Evolutionary conservation across 2,329 filamentous ascomycete genomes (phyloP).

Genomic region (Simplicillium sp.): DNA sequence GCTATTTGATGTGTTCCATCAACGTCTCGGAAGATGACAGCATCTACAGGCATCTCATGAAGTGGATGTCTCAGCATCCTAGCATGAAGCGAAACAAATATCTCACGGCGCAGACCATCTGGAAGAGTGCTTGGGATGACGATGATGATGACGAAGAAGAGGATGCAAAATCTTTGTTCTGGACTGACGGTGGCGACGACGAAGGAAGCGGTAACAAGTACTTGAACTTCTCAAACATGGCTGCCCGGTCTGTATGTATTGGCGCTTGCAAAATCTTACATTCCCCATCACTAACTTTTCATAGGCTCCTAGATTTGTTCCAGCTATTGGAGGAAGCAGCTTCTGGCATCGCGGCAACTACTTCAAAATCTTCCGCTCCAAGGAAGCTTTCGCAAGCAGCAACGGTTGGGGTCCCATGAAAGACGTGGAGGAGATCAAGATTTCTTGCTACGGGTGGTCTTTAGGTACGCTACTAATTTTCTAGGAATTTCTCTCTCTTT

Average conservation of each 20-base stretch:
- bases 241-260: constrained; percentile 38
- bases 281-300: constrained; percentile 1
- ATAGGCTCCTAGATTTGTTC: constrained; percentile 41
- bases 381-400: constrained; percentile 28
- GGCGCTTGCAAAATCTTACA: no score
- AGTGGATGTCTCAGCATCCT: constrained; percentile 45
- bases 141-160: constrained; percentile 32
- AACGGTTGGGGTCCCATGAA: constrained; percentile 29
- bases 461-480: constrained; percentile 18
- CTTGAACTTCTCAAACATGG: constrained; percentile 51
- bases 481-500: background rate
- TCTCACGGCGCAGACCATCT: constrained; percentile 45
- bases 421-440: constrained; percentile 40
- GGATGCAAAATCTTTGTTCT: constrained; percentile 23
- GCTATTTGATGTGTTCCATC: constrained; percentile 41
- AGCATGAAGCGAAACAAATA: constrained; percentile 39
- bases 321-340: constrained; percentile 40
- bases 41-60: constrained; percentile 49
- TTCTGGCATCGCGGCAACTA: constrained; percentile 46
- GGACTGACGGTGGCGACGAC: constrained; percentile 27
- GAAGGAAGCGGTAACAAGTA: constrained; percentile 25
- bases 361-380: constrained; percentile 36
- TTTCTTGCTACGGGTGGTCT: constrained; percentile 45
- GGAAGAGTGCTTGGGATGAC: constrained; percentile 47
- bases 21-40: constrained; percentile 45